Evolutionary conservation across 192 early-diverging fungal genomes (phyloP).

Genomic region (Coemansia sp.): DNA sequence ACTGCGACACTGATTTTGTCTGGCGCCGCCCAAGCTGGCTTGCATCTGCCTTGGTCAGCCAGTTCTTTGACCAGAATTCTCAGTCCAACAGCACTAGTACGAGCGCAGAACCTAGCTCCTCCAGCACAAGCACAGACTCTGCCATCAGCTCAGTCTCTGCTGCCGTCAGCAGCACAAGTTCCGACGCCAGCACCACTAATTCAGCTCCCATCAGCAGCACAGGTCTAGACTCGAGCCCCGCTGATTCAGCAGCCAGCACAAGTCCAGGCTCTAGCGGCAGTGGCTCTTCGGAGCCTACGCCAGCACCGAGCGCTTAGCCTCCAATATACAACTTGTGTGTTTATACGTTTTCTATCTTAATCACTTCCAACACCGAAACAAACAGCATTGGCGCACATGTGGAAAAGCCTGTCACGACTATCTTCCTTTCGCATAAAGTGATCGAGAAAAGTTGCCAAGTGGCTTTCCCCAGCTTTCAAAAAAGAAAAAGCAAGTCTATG

Average conservation of each 20-base stretch:
- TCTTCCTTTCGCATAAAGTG: too few species aligned
- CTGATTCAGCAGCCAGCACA: not conserved
- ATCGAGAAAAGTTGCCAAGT: too few species aligned
- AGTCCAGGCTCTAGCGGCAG: slow-evolving; percentile 9
- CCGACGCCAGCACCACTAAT: not conserved
- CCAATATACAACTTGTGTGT: not conserved
- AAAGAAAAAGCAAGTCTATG: too few species aligned
- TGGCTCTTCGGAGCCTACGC: slow-evolving; percentile 8
- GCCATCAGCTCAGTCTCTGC: too few species aligned
- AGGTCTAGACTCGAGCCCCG: not conserved
- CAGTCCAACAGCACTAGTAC: not conserved
- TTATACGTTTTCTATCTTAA: too few species aligned
- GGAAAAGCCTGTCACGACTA: too few species aligned
- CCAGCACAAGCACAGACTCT: too few species aligned
- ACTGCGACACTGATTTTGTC: slow-evolving; percentile 47
- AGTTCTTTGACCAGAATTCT: slow-evolving; percentile 25
- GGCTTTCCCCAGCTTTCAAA: too few species aligned
- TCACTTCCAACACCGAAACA: too few species aligned
- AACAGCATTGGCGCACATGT: too few species aligned
- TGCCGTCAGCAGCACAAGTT: too few species aligned
- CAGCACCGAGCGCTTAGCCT: slow-evolving; percentile 10
- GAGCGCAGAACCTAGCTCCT: not conserved
- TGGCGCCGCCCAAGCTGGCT: slow-evolving; percentile 52
- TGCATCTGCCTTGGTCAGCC: slow-evolving; percentile 35
- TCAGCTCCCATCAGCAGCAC: not conserved